phyloP scores from a whole-genome alignment of 192 early-diverging fungal species.

The Phlyctochytrium planicorne region DNA sequence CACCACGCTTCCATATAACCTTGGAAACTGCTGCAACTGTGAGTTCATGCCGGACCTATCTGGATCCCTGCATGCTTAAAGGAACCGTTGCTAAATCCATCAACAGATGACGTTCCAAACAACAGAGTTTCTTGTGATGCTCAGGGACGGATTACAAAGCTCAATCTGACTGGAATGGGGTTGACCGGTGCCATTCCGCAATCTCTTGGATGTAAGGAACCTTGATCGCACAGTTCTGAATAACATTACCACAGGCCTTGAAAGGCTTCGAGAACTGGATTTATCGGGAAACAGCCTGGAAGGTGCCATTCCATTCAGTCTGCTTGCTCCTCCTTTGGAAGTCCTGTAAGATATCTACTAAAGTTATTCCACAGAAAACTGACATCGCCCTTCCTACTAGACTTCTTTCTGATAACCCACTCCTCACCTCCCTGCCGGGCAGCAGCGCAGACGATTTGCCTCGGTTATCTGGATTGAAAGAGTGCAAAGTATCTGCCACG shows the following conservation, averaged over 20 bases:
- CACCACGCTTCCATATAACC: no score
- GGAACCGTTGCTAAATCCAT: no score
- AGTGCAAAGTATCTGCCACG: no score
- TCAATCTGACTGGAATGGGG: neutral
- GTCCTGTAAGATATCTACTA: conserved; percentile 1
- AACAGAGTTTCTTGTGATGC: no score
- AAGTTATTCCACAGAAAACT: neutral
- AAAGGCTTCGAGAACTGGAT: neutral
- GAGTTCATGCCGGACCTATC: no score
- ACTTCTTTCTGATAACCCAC: neutral
- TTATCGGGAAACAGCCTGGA: neutral
- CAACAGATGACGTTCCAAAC: no score
- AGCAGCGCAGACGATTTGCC: neutral
- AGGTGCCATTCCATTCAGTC: neutral
- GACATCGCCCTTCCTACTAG: neutral
- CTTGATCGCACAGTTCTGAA: neutral
- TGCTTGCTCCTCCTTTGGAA: neutral
- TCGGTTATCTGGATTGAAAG: neutral
- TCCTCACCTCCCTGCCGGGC: neutral
- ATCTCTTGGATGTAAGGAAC: neutral
- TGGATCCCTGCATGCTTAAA: no score
- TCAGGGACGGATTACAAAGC: neutral
- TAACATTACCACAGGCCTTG: neutral
- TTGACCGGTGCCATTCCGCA: neutral
- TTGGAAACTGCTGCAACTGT: no score